phyloP scores from a whole-genome alignment of 2,329 filamentous ascomycete genomes.

The Camillea tinctor region DNA sequence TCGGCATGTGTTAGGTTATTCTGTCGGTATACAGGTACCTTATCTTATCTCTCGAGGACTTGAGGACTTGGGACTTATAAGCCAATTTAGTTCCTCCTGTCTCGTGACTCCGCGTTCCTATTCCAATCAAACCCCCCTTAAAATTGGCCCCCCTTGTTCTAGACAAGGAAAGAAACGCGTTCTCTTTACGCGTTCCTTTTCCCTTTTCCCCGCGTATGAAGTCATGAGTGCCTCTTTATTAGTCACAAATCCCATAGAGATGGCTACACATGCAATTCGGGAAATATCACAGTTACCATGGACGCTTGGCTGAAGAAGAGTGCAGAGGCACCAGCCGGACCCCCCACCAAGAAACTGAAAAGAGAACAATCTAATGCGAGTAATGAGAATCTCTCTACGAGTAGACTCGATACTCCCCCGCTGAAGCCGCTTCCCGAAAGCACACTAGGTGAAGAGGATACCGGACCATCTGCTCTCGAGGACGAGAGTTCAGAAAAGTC shows the following conservation, averaged over 20 bases:
- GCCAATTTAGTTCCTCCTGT: not conserved
- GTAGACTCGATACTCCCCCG: conserved; percentile 12
- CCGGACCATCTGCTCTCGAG: conserved; percentile 34
- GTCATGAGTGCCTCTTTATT: conserved; percentile 4
- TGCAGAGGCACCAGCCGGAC: conserved; percentile 17
- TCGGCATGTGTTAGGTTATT: not conserved
- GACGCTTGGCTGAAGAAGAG: conserved; percentile 29
- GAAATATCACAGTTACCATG: conserved; percentile 20
- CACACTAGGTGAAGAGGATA: conserved; percentile 10
- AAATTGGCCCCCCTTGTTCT: too few relatives aligned
- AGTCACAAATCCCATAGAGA: not conserved
- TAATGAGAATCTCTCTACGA: conserved; percentile 35
- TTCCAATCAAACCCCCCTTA: not conserved
- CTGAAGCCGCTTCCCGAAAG: conserved; percentile 12
- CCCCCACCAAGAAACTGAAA: conserved; percentile 37
- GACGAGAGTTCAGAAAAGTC: conserved; percentile 27
- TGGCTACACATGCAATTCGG: conserved; percentile 5
- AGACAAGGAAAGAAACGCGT: conserved; percentile 10
- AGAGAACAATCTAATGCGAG: conserved; percentile 29
- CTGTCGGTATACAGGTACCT: not conserved
- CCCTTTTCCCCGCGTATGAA: conserved; percentile 14
- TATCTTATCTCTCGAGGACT: not conserved
- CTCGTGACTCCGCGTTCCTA: conserved; percentile 6
- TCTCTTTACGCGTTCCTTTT: conserved; percentile 12
- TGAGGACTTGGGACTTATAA: not conserved